These are phyloP conservation scores for Sporothrix variecibatus DNA, from an alignment of 2,329 filamentous ascomycete genomes.

Conservation along the genomic window DNA sequence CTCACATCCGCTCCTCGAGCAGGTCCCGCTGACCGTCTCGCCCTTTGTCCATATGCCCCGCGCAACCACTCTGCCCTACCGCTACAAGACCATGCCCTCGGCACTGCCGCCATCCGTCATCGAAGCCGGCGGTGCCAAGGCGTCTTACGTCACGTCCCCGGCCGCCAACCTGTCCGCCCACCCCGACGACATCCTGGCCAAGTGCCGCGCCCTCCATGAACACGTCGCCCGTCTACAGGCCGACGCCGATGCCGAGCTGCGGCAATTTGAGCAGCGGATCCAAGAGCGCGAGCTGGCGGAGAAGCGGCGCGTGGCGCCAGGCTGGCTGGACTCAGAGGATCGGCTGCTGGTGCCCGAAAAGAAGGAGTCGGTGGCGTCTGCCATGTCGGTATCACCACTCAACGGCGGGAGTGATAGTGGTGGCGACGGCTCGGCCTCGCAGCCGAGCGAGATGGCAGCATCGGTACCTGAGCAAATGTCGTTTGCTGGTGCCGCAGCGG, in stretches of 20 bases:
- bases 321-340: constrained; percentile 76
- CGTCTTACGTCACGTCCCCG: constrained; percentile 73
- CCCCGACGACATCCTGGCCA: constrained; percentile 80
- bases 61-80: constrained; percentile 90
- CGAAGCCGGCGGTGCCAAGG: constrained; percentile 47
- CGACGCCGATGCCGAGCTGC: constrained; percentile 67
- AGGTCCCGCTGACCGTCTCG: constrained; percentile 90
- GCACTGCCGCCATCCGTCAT: constrained; percentile 73
- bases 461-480: constrained; percentile 8
- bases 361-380: constrained; percentile 40
- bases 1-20: constrained; percentile 83
- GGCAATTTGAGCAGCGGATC: constrained; percentile 69
- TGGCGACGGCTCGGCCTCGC: constrained; percentile 21
- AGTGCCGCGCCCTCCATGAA: constrained; percentile 74
- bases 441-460: constrained; percentile 31
- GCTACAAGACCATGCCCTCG: constrained; percentile 86
- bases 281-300: constrained; percentile 69
- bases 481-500: not conserved
- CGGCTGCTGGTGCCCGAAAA: constrained; percentile 69
- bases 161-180: constrained; percentile 82
- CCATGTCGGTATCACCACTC: not conserved
- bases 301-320: constrained; percentile 76
- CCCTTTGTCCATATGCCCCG: constrained; percentile 90
- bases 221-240: constrained; percentile 71
- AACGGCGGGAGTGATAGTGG: constrained; percentile 28